A percentile compares a stretch with the other conserved stretches of the same genome.
These are phyloP conservation scores for Novymonas esmeraldas DNA, from an alignment of 208 protist genomes.

Conservation along the genomic window DNA sequence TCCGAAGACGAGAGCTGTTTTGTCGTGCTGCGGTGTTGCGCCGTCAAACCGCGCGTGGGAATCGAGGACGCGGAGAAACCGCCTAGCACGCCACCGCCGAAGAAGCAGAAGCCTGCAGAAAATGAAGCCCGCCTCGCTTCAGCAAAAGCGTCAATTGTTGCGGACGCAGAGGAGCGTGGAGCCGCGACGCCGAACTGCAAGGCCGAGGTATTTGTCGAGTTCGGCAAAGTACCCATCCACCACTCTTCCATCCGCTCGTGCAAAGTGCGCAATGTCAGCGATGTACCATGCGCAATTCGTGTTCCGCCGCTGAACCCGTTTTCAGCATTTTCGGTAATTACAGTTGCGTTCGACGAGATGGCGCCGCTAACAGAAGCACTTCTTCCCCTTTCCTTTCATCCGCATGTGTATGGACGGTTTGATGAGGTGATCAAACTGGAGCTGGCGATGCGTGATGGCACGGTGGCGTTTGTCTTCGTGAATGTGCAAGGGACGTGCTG, in stretches of 20 bases:
- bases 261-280: conserved; percentile 47
- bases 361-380: conserved; percentile 33
- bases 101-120: background rate
- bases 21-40: conserved; percentile 27
- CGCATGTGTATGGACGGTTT: conserved; percentile 62
- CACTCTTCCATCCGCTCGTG: conserved; percentile 39
- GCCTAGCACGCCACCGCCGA: background rate
- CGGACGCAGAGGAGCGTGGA: background rate
- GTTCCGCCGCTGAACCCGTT: conserved; percentile 55
- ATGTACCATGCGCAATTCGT: conserved; percentile 30
- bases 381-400: conserved; percentile 56
- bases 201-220: conserved; percentile 39
- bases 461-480: conserved; percentile 18
- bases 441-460: conserved; percentile 6
- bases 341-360: conserved; percentile 34
- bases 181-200: background rate
- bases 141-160: background rate
- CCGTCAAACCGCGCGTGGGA: conserved; percentile 9
- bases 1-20: conserved; percentile 21
- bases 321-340: conserved; percentile 64
- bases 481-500: conserved; percentile 53
- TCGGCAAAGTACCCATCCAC: conserved; percentile 70
- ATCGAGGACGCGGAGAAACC: conserved; percentile 4
- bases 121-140: background rate
- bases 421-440: conserved; percentile 46